These are phyloP conservation scores for Cardiospermum halicacabum DNA, from an alignment of 345 rosid species.

Conservation along the genomic window DNA sequence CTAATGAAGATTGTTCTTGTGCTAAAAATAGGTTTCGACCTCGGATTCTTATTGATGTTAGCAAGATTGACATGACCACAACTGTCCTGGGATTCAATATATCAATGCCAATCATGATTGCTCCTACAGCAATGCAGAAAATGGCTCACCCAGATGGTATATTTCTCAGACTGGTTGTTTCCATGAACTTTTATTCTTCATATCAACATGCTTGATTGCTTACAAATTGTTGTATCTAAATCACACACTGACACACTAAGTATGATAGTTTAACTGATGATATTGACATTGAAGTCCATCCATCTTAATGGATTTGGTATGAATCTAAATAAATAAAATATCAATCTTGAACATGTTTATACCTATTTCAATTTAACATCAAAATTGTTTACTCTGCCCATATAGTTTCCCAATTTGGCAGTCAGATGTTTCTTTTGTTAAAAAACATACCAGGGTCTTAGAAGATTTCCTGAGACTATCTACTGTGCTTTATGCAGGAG, in stretches of 20 bases:
- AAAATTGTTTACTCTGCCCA: too few species aligned
- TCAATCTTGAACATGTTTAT: slow-evolving; percentile 2
- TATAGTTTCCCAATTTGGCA: too few species aligned
- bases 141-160: slow-evolving; percentile 96
- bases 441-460: too few species aligned
- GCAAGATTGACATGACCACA: slow-evolving; percentile 71
- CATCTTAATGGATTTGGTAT: neutral
- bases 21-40: slow-evolving; percentile 68
- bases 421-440: too few species aligned
- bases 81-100: slow-evolving; percentile 77
- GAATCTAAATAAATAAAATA: neutral
- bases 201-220: neutral
- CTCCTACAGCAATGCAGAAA: slow-evolving; percentile 97
- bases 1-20: neutral
- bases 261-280: neutral
- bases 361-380: too few species aligned
- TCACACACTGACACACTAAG: neutral
- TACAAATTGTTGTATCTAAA: neutral
- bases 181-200: neutral
- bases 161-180: slow-evolving; percentile 1
- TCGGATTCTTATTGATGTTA: slow-evolving; percentile 82
- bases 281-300: neutral
- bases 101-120: slow-evolving; percentile 96
- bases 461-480: too few species aligned
- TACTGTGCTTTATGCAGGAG: slow-evolving; percentile 48